Evolutionary conservation across 1,284 basidiomycete genomes (phyloP), one percentile per base, ranked within the genome.

Genomic region (Trametes versicolor): DNA sequence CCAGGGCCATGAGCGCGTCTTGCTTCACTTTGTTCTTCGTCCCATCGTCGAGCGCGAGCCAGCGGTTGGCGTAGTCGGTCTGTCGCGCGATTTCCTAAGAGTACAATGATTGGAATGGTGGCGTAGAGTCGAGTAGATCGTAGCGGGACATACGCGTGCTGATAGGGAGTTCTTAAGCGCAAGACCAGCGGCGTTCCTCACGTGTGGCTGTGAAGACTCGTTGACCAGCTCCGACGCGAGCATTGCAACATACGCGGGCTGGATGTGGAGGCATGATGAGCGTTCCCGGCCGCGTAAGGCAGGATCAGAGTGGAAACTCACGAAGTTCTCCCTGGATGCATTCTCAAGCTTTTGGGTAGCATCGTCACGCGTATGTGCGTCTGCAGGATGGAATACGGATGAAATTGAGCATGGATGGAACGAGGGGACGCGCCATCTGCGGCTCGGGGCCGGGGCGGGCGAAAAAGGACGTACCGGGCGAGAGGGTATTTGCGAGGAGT

Each of bases 111-210:
- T 27, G 21, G 34, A 55, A 56, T 50, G 60, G 65, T 65, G 61
- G 65, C 54, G 61, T 13, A 36, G 60, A 60, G 54, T 54, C 54
- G 17, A 54, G 64, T 43, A 64, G 65, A 69, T 50, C 61, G 64
- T 66, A 65, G 63, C 58, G 64, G 29, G 58, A 69, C 49, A 52
- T 59, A 97, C 95, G 74, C 95, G 86, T 66, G 97, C 95, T 48
- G 91, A 89, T 64, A 99, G 82, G 65, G 96, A 90, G 78, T 99
- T 99, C 88, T 99, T 99, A 81, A 99, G 85, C 21, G 97, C 97
- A 58, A 99, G 86, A 78, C 96, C 97, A 27, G 98, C 96, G 19
- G 97, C 96, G 75, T 95, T 97, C 71, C 97, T 87, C 58, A 98
- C 88, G 78, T 95, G 91, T 43, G 90, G 73, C n/a, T 83, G 84